Percentiles rank a stretch among this genome's conserved stretches.
Evolutionary conservation across 345 rosid species (phyloP).

Genomic region (Bruguiera sexangula): DNA sequence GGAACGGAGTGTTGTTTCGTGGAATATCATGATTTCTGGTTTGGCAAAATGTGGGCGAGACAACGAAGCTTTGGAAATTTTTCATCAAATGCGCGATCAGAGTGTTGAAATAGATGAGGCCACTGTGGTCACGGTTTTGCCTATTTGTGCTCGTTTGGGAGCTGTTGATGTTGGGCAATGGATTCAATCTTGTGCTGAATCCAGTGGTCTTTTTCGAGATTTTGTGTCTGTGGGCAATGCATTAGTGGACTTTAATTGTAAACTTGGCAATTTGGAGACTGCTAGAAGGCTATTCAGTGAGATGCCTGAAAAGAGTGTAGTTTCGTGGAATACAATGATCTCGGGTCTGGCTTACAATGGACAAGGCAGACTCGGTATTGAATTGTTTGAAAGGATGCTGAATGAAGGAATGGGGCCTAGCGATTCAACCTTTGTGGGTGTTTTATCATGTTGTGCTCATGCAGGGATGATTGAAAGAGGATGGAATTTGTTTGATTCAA

Average conservation of each 20-base stretch:
- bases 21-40: constrained; percentile 66
- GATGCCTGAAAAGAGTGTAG: constrained; percentile 47
- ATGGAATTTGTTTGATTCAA: constrained; percentile 43
- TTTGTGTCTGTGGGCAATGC: constrained; percentile 58
- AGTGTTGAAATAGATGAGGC: constrained; percentile 61
- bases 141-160: constrained; percentile 59
- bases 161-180: constrained; percentile 46
- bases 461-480: constrained; percentile 56
- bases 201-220: constrained; percentile 34
- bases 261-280: constrained; percentile 52
- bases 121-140: constrained; percentile 54
- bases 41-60: constrained; percentile 54
- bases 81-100: constrained; percentile 54
- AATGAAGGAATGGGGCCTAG: constrained; percentile 43
- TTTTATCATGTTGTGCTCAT: constrained; percentile 60
- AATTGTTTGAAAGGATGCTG: constrained; percentile 54
- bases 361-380: constrained; percentile 48
- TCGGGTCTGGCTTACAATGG: constrained; percentile 63
- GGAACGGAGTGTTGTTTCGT: constrained; percentile 52
- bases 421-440: constrained; percentile 47
- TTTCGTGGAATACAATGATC: constrained; percentile 70
- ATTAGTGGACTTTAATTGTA: constrained; percentile 55
- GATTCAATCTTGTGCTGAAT: constrained; percentile 52
- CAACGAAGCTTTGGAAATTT: constrained; percentile 54
- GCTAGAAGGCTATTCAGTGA: constrained; percentile 39